Evolutionary conservation across 2,329 filamentous ascomycete species (phyloP), one percentile per base, ranked within the genome.

Genomic region (Zymoseptoria ardabiliae): DNA sequence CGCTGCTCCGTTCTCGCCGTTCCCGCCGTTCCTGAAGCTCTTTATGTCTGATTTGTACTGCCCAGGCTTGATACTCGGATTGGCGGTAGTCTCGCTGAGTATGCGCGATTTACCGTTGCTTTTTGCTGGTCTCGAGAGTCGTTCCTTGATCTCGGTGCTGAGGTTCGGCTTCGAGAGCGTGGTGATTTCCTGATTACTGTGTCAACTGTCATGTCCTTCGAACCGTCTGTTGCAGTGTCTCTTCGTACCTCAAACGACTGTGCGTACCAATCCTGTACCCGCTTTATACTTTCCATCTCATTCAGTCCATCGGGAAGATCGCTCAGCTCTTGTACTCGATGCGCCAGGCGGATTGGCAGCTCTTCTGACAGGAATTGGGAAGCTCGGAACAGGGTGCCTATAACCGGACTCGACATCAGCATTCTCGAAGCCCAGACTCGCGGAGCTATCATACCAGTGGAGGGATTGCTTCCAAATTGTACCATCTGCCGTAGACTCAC

Each of bases 291-390:
- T 48, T 92, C 90, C 94, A 99, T 97, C 68, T 97, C 92, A 74
- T 91, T 96, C 63, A 99, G 84, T 58, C 94, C 94, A 82, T 99
- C 94, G 41, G 94, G 94, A 2, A 99, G 81, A 71, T 91, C 89
- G 63, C 89, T 86, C 59, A 99, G 85, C 78, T 99, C 94, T 76
- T 96, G 90, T 61, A 99, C 94, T 65, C 94, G 89, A 77, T 99
- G 94, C 69, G 94, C 94, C 62, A 99, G 82, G 56, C 94, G 90
- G 71, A 99, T 99, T 67, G 94, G 94, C 22, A 99, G 85, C 80
- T 99, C 94, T 80, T 99, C 94, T 70, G 93, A 94, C 60, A 99
- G 86, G 77, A 99, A 99, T 79, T 97, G 94, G 23, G 94, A 97
- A 56, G 94, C 94, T 73, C 93, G 90, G 79, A 97, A 99, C 58